Percentiles rank a stretch among this genome's conserved stretches.
These are phyloP conservation scores for Arthromyces matolae DNA, from an alignment of 768 basidiomycete genomes.

Conservation along the genomic window DNA sequence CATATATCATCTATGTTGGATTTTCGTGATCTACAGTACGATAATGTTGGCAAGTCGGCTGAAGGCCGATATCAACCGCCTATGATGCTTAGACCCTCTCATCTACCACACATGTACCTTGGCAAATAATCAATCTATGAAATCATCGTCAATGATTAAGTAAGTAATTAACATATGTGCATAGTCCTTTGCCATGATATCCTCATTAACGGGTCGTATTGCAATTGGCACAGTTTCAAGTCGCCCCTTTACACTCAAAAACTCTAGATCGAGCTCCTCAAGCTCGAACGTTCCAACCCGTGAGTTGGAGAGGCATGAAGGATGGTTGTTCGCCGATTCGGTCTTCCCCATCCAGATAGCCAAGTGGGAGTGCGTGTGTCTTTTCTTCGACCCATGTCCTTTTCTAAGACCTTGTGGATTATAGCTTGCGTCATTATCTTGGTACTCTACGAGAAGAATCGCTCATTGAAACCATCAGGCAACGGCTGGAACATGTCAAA, in stretches of 20 bases:
- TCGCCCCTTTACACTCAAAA: background rate
- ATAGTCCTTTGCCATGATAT: too few species aligned
- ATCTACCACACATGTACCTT: too few species aligned
- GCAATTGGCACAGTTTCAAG: too few species aligned
- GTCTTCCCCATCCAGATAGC: conserved; percentile 74
- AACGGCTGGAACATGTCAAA: conserved; percentile 49
- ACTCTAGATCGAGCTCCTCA: background rate
- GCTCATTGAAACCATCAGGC: conserved; percentile 46
- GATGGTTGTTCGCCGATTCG: conserved; percentile 70
- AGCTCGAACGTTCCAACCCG: background rate
- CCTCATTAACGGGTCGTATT: too few species aligned
- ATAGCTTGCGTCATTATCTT: conserved; percentile 61
- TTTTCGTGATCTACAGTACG: conserved; percentile 18
- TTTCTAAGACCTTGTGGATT: conserved; percentile 5
- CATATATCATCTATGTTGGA: conserved; percentile 16
- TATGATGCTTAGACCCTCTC: too few species aligned
- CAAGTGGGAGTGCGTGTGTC: conserved; percentile 64
- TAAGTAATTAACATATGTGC: too few species aligned
- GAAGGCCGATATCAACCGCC: conserved; percentile 20
- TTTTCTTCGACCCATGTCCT: background rate
- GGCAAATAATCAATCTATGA: too few species aligned
- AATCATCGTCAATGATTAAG: too few species aligned
- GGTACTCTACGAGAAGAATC: conserved; percentile 57
- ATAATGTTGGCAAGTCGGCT: conserved; percentile 21
- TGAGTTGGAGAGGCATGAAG: conserved; percentile 10